Evolutionary conservation across 176 grass and related monocot genomes (phyloP).

Genomic region (Saccharum spontaneum): DNA sequence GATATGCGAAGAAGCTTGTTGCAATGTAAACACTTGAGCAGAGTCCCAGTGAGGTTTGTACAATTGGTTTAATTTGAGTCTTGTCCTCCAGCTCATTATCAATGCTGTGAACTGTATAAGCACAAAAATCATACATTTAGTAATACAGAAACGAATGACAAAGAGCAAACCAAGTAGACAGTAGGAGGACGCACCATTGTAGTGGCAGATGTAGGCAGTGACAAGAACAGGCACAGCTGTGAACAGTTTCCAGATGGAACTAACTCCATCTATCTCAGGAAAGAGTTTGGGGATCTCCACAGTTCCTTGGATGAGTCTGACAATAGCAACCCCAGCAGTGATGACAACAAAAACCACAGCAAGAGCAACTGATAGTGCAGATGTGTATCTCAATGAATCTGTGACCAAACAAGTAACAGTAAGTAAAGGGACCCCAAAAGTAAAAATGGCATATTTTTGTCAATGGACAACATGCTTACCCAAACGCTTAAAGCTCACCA

Average conservation of each 20-base stretch:
- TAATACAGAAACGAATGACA: not conserved
- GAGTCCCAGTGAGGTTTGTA: slow-evolving; percentile 70
- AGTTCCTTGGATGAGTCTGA: slow-evolving; percentile 62
- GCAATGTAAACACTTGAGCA: slow-evolving; percentile 79
- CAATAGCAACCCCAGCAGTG: slow-evolving; percentile 73
- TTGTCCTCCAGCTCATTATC: slow-evolving; percentile 72
- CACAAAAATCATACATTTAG: slow-evolving; percentile 11
- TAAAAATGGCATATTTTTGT: not conserved
- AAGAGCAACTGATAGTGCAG: slow-evolving; percentile 80
- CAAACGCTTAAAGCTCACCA: slow-evolving; percentile 78
- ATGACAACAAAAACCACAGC: slow-evolving; percentile 82
- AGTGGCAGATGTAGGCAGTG: slow-evolving; percentile 89
- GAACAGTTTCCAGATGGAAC: slow-evolving; percentile 67
- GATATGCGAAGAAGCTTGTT: slow-evolving; percentile 81
- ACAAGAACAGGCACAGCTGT: slow-evolving; percentile 80
- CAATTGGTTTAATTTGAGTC: slow-evolving; percentile 65
- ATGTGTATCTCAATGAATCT: slow-evolving; percentile 93
- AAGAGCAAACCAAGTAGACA: not conserved
- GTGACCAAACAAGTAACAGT: slow-evolving; percentile 23
- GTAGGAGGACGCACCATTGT: slow-evolving; percentile 52
- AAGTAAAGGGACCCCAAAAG: not conserved
- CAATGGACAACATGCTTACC: slow-evolving; percentile 50
- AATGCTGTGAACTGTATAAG: slow-evolving; percentile 69
- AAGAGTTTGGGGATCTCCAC: slow-evolving; percentile 71
- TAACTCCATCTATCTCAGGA: slow-evolving; percentile 57